These are phyloP conservation scores for Sugiyamaella neomexicana DNA, from an alignment of 1,139 yeast genomes.

Conservation along the genomic window DNA sequence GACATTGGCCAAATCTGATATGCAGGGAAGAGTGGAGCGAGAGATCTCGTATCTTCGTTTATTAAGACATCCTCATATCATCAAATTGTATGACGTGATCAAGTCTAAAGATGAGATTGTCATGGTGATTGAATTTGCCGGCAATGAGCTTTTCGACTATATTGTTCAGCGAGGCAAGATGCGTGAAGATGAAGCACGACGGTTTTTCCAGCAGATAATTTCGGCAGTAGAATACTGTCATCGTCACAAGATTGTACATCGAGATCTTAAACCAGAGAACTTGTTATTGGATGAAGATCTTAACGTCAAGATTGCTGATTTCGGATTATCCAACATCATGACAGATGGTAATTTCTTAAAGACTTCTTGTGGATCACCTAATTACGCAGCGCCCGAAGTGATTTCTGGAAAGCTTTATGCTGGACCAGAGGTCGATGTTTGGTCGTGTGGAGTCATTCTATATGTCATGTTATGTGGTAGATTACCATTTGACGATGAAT, in stretches of 20 bases:
- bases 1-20: slow-evolving; percentile 90
- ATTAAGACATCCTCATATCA: slow-evolving; percentile 94
- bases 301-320: slow-evolving; percentile 95
- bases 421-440: slow-evolving; percentile 98
- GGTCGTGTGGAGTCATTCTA: slow-evolving; percentile 97
- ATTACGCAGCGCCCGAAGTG: slow-evolving; percentile 98
- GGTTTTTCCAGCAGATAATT: slow-evolving; percentile 95
- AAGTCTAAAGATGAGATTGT: slow-evolving; percentile 94
- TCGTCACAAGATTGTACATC: slow-evolving; percentile 93
- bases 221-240: slow-evolving; percentile 99
- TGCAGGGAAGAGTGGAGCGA: slow-evolving; percentile 96
- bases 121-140: slow-evolving; percentile 97
- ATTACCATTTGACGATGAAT: slow-evolving; percentile 96
- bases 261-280: slow-evolving; percentile 95
- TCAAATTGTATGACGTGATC: slow-evolving; percentile 93
- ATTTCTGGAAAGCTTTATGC: slow-evolving; percentile 95
- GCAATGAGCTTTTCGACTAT: slow-evolving; percentile 92
- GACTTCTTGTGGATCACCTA: slow-evolving; percentile 96
- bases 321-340: slow-evolving; percentile 94
- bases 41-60: slow-evolving; percentile 88
- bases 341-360: slow-evolving; percentile 96
- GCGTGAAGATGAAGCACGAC: slow-evolving; percentile 91
- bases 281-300: slow-evolving; percentile 84
- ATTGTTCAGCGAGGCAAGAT: slow-evolving; percentile 93
- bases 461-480: slow-evolving; percentile 97